Conservation (phyloP, 148 eudicot species). For the Spergularia bocconei region DNA sequence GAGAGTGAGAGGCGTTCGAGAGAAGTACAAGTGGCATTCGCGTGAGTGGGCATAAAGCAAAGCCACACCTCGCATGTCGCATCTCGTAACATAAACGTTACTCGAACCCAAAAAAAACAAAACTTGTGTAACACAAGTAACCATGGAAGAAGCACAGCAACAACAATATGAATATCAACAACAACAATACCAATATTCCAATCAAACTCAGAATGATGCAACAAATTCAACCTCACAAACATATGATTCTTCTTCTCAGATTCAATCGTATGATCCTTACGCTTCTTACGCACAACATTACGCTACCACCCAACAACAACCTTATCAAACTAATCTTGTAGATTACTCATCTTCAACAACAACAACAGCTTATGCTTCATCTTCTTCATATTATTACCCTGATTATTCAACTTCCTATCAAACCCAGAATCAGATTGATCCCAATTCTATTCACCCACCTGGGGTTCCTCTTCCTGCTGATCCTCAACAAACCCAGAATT, state of each 20-base stretch:
- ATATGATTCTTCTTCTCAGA: constrained; percentile 27
- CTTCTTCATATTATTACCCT: constrained; percentile 33
- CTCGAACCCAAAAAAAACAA: not conserved
- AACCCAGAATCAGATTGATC: constrained; percentile 12
- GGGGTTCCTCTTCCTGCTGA: constrained; percentile 25
- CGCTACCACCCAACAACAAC: constrained; percentile 23
- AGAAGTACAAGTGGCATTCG: no score
- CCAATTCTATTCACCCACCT: constrained; percentile 23
- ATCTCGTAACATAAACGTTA: no score
- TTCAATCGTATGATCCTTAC: constrained; percentile 30
- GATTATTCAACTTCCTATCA: constrained; percentile 29
- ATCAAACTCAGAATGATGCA: constrained; percentile 9
- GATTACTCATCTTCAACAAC: constrained; percentile 26
- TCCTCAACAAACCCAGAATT: constrained; percentile 28
- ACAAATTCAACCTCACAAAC: constrained; percentile 10
- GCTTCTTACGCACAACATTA: constrained; percentile 30
- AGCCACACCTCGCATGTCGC: not conserved
- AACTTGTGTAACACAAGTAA: not conserved
- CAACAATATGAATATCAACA: constrained; percentile 20
- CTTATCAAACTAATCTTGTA: constrained; percentile 13
- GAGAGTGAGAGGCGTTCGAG: no score
- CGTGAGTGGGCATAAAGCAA: not conserved
- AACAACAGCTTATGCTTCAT: constrained; percentile 13
- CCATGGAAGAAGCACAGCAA: constrained; percentile 38
- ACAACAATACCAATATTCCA: constrained; percentile 22